These are phyloP conservation scores for Phytophthora fragariaefolia DNA, from an alignment of 352 stramenopile species.

Conservation along the genomic window DNA sequence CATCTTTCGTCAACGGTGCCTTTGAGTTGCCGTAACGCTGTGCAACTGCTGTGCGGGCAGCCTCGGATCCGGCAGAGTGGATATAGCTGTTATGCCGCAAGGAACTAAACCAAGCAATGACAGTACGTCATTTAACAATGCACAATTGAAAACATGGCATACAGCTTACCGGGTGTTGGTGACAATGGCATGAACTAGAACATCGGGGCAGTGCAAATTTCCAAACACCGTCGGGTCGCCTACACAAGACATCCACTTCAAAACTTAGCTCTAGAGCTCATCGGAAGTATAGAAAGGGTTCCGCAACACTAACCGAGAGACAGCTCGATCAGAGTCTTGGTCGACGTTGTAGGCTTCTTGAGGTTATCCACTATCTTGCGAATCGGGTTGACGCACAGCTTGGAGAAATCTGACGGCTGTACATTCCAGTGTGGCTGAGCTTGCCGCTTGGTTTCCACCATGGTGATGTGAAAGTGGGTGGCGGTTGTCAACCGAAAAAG, in stretches of 20 bases:
- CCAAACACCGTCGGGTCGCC: slow-evolving; percentile 93
- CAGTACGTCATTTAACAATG: neutral
- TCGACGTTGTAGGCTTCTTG: slow-evolving; percentile 85
- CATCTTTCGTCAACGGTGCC: slow-evolving; percentile 81
- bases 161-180: slow-evolving; percentile 59
- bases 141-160: neutral
- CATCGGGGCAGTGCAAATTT: slow-evolving; percentile 91
- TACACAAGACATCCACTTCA: slow-evolving; percentile 18
- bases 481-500: too few relatives aligned
- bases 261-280: neutral
- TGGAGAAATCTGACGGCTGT: slow-evolving; percentile 70
- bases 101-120: slow-evolving; percentile 40
- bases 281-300: neutral
- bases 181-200: slow-evolving; percentile 82
- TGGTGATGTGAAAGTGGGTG: slow-evolving; percentile 20
- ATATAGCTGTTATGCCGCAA: slow-evolving; percentile 94
- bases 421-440: slow-evolving; percentile 69
- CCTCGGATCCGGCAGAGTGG: slow-evolving; percentile 88
- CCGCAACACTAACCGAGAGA: slow-evolving; percentile 68
- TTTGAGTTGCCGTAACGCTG: slow-evolving; percentile 69
- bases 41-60: slow-evolving; percentile 90
- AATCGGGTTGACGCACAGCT: slow-evolving; percentile 91
- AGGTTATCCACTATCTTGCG: slow-evolving; percentile 96
- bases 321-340: slow-evolving; percentile 93
- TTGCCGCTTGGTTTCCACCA: slow-evolving; percentile 36